These are phyloP conservation scores for Apiotrichum mycotoxinovorans DNA, from an alignment of 1,284 basidiomycete genomes.

Conservation along the genomic window DNA sequence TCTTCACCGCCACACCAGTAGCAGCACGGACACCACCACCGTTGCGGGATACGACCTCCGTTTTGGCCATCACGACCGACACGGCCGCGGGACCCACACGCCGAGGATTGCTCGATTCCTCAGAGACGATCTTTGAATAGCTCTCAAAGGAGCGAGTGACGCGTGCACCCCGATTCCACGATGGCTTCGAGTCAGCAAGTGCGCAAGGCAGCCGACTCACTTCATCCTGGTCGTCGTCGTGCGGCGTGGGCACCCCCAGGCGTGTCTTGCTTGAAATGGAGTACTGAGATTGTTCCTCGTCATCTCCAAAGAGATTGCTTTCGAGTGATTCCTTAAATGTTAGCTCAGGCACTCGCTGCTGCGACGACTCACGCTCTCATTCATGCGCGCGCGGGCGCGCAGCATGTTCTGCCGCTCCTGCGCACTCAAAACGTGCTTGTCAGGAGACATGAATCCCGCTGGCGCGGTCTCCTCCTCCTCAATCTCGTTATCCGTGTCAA, in stretches of 20 bases:
- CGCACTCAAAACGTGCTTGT: neutral
- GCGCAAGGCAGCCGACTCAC: neutral
- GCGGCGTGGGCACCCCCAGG: neutral
- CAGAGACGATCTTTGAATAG: constrained; percentile 25
- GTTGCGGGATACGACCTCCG: neutral
- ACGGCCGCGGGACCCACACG: constrained; percentile 24
- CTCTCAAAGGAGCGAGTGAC: constrained; percentile 13
- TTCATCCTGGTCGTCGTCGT: neutral
- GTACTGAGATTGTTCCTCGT: constrained; percentile 1
- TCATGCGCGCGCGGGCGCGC: constrained; percentile 22
- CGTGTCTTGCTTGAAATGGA: neutral
- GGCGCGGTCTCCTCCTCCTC: constrained; percentile 23
- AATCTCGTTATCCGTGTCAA: constrained; percentile 35
- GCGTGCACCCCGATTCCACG: no score
- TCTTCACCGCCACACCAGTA: neutral
- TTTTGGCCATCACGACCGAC: constrained; percentile 18
- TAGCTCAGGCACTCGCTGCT: neutral
- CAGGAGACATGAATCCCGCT: neutral
- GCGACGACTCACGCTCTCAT: constrained; percentile 19
- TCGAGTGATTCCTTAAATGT: neutral
- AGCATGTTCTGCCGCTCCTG: constrained; percentile 21
- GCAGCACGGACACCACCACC: no score
- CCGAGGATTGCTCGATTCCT: constrained; percentile 29
- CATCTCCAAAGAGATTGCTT: neutral
- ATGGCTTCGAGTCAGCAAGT: neutral